Evolutionary conservation across 768 basidiomycete species (phyloP).

Genomic region (Russula vinacea): DNA sequence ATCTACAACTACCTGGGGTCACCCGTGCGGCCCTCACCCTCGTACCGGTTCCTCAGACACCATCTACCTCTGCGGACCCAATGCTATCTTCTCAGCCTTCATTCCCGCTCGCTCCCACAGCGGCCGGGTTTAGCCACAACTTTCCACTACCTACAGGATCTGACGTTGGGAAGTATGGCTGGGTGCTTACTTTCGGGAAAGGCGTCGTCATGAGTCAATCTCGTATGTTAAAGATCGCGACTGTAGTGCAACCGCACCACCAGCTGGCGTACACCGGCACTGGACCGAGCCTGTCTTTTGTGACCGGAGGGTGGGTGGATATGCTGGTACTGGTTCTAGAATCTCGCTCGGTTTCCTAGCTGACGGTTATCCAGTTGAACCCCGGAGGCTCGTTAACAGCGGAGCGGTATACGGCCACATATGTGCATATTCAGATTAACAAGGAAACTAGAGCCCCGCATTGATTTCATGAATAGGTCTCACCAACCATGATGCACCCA

Average conservation of each 20-base stretch:
- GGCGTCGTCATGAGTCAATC: constrained; percentile 74
- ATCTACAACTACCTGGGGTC: constrained; percentile 44
- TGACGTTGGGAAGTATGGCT: constrained; percentile 40
- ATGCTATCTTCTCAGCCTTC: constrained; percentile 44
- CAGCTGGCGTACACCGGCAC: constrained; percentile 44
- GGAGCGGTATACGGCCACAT: constrained; percentile 64
- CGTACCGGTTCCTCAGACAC: constrained; percentile 42
- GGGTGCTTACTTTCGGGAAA: constrained; percentile 73
- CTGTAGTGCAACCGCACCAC: constrained; percentile 55
- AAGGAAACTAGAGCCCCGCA: constrained; percentile 2
- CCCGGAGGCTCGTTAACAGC: constrained; percentile 45
- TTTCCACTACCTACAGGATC: constrained; percentile 45
- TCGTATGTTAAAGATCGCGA: constrained; percentile 69
- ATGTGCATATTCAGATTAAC: constrained; percentile 46
- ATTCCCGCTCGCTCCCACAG: constrained; percentile 50
- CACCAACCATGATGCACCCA: constrained; percentile 64
- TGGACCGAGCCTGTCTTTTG: constrained; percentile 47
- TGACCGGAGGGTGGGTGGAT: constrained; percentile 61
- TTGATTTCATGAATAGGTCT: constrained; percentile 44
- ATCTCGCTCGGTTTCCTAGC: background rate
- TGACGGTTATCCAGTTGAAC: constrained; percentile 47
- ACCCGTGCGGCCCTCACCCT: constrained; percentile 54
- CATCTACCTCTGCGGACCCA: constrained; percentile 30
- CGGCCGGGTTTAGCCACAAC: constrained; percentile 48
- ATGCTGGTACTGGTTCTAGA: constrained; percentile 44